A percentile compares a stretch with the other conserved stretches of the same genome.
Conservation (phyloP, 2,329 filamentous ascomycete species). For the Cadophora sp. region DNA sequence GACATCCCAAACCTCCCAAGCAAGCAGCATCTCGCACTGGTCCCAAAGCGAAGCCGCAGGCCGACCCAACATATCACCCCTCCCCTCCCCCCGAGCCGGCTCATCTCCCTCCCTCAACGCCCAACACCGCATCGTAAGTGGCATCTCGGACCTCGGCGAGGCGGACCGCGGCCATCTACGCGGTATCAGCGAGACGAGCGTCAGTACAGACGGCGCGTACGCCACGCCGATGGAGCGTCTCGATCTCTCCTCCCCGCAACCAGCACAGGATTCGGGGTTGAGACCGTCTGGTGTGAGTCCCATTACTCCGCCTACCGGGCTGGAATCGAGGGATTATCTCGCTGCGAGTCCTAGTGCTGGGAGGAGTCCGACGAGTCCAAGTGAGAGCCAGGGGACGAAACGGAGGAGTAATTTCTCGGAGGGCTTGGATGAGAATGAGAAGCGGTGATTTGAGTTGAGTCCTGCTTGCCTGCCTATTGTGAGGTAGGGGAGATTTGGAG, state of each 20-base stretch:
- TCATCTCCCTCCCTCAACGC: constrained; percentile 28
- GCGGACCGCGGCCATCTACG: constrained; percentile 37
- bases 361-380: neutral
- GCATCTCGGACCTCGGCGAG: constrained; percentile 33
- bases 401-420: constrained; percentile 43
- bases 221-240: constrained; percentile 16
- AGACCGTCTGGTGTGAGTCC: constrained; percentile 24
- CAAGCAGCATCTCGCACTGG: constrained; percentile 26
- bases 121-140: constrained; percentile 22
- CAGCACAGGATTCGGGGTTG: neutral
- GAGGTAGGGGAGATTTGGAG: neutral
- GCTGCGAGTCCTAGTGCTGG: constrained; percentile 7
- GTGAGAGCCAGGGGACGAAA: constrained; percentile 12
- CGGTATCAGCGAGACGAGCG: constrained; percentile 39
- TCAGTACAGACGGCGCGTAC: constrained; percentile 35
- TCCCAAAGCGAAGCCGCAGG: constrained; percentile 15
- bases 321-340: constrained; percentile 34
- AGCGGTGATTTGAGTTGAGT: neutral
- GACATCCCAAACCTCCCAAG: constrained; percentile 34
- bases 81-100: constrained; percentile 25
- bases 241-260: neutral
- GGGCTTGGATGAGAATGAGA: constrained; percentile 35
- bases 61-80: constrained; percentile 27
- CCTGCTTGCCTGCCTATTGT: neutral
- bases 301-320: constrained; percentile 31